phyloP scores from a whole-genome alignment of 164 flowering plant genomes.

The Amborella trichopoda region DNA sequence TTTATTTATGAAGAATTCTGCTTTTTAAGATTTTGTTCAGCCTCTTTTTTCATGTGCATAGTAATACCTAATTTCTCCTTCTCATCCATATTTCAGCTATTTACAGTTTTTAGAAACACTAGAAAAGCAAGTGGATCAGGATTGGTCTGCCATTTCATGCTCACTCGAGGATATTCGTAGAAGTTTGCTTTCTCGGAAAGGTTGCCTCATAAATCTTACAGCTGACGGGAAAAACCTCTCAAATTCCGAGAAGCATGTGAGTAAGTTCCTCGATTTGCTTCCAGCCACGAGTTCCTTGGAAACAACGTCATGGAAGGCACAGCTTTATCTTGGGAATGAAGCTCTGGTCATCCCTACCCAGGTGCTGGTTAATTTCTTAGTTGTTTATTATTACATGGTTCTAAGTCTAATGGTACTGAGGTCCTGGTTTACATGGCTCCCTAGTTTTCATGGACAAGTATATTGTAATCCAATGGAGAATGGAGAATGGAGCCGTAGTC shows the following conservation, averaged over 20 bases:
- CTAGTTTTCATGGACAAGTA: too few relatives aligned
- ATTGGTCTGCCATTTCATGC: constrained; percentile 76
- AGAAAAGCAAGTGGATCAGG: constrained; percentile 75
- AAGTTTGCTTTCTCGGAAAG: constrained; percentile 57
- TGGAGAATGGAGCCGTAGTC: too few relatives aligned
- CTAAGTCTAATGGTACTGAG: too few relatives aligned
- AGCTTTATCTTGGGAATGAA: constrained; percentile 60
- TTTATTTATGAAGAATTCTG: too few relatives aligned
- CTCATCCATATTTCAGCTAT: constrained; percentile 38
- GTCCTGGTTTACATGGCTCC: too few relatives aligned
- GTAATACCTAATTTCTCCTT: too few relatives aligned
- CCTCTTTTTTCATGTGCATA: too few relatives aligned
- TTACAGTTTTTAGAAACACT: constrained; percentile 65
- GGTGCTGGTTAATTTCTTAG: too few relatives aligned
- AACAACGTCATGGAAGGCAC: constrained; percentile 39
- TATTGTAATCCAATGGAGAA: too few relatives aligned
- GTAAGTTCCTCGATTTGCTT: constrained; percentile 84
- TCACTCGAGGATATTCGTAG: constrained; percentile 90
- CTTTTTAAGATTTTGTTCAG: too few relatives aligned
- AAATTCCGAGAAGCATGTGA: constrained; percentile 53
- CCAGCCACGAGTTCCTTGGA: constrained; percentile 29
- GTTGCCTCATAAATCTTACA: constrained; percentile 82
- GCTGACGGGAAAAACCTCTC: constrained; percentile 70
- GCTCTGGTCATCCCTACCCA: constrained; percentile 94
- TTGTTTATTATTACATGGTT: too few relatives aligned